These are phyloP conservation scores for Gossypium australe DNA, from an alignment of 345 rosid species.

Conservation along the genomic window DNA sequence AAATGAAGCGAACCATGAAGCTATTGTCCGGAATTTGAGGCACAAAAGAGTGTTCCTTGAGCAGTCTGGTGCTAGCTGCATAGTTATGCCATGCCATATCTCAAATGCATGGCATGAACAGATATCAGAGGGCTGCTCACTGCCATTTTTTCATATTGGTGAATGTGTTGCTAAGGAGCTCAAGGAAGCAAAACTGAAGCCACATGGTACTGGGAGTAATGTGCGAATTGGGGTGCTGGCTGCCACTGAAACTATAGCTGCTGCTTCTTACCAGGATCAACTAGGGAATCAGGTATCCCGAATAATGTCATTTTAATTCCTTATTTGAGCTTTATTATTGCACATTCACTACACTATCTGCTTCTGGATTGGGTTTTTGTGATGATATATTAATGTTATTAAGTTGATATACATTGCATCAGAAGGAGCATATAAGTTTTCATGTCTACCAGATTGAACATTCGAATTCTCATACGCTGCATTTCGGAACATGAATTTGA, in stretches of 20 bases:
- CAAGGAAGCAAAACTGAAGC: slow-evolving; percentile 48
- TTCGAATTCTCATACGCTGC: too few relatives aligned
- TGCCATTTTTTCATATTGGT: slow-evolving; percentile 56
- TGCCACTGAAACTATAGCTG: slow-evolving; percentile 31
- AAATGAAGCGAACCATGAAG: background rate
- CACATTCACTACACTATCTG: background rate
- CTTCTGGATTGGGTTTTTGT: background rate
- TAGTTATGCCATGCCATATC: slow-evolving; percentile 62
- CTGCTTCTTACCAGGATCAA: slow-evolving; percentile 52
- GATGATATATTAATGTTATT: background rate
- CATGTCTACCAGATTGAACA: background rate
- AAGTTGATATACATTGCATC: background rate
- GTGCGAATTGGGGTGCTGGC: slow-evolving; percentile 63
- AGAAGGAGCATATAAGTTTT: background rate
- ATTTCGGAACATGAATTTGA: too few relatives aligned
- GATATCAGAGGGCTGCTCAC: slow-evolving; percentile 43
- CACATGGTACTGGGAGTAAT: slow-evolving; percentile 47
- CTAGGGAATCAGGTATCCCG: slow-evolving; percentile 46
- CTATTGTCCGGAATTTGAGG: slow-evolving; percentile 41
- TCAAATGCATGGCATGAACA: slow-evolving; percentile 52
- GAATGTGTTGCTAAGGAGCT: slow-evolving; percentile 64
- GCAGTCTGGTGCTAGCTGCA: slow-evolving; percentile 51
- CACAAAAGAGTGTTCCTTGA: slow-evolving; percentile 52
- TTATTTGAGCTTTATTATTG: background rate
- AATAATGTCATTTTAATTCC: too few relatives aligned